Conservation (phyloP, 2,329 filamentous ascomycete species). For the Talaromyces sp. region DNA sequence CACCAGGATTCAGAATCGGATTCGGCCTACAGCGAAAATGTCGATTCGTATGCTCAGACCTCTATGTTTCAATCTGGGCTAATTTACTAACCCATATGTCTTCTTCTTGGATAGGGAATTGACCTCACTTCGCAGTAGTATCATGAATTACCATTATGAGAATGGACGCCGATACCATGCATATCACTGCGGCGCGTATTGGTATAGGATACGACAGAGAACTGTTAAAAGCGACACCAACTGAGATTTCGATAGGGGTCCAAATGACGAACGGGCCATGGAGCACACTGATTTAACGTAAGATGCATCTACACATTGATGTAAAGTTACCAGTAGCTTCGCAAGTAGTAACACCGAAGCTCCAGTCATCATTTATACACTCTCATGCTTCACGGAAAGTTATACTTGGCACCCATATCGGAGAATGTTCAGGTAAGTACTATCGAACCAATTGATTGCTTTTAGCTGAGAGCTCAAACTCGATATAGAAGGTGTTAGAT, state of each 20-base stretch:
- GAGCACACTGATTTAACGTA: constrained; percentile 7
- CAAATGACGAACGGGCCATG: constrained; percentile 8
- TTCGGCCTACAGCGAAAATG: constrained; percentile 6
- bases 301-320: not conserved
- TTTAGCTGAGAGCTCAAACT: not conserved
- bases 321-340: not conserved
- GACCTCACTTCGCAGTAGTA: constrained; percentile 6
- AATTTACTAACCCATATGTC: not conserved
- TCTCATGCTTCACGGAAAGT: constrained; percentile 5
- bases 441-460: not conserved
- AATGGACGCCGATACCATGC: constrained; percentile 24
- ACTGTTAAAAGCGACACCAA: not conserved
- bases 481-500: constrained; percentile 7
- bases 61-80: not conserved
- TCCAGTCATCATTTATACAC: constrained; percentile 3
- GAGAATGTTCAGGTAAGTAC: constrained; percentile 1
- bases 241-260: constrained; percentile 1
- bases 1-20: not conserved
- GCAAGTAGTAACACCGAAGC: not conserved
- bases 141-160: constrained; percentile 17
- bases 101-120: not conserved
- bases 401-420: constrained; percentile 9
- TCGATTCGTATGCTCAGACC: not conserved
- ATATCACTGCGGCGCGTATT: constrained; percentile 10
- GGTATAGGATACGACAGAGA: constrained; percentile 17